These are phyloP conservation scores for Trichosporon coremiiforme DNA, from an alignment of 1,284 basidiomycete genomes.

Conservation along the genomic window DNA sequence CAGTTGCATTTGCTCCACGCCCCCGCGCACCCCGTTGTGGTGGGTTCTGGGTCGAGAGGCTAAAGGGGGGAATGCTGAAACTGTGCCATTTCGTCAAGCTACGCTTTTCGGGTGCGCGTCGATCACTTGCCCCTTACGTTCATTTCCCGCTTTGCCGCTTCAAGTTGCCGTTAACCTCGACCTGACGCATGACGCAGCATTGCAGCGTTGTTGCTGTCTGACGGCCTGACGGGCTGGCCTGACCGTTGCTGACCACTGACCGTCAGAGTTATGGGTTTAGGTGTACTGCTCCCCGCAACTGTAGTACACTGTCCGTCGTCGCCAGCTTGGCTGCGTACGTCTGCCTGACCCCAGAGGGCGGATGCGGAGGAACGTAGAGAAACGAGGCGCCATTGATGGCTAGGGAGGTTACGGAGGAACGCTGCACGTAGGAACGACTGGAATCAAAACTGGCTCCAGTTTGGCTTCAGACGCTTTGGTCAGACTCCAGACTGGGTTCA, in stretches of 20 bases:
- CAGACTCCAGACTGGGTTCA: too few relatives aligned
- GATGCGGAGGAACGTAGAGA: neutral
- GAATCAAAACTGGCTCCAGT: neutral
- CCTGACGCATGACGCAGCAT: too few relatives aligned
- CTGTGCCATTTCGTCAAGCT: neutral
- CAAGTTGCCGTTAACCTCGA: neutral
- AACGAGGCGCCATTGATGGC: too few relatives aligned
- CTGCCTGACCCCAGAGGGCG: neutral
- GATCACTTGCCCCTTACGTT: neutral
- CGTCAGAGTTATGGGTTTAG: neutral
- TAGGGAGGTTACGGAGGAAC: neutral
- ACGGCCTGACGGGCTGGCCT: neutral
- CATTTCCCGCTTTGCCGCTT: neutral
- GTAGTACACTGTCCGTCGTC: neutral
- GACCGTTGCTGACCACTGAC: neutral
- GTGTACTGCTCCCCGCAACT: neutral
- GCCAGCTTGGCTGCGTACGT: neutral
- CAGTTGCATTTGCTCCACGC: slow-evolving; percentile 5
- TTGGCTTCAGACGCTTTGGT: too few relatives aligned
- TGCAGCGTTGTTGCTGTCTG: neutral
- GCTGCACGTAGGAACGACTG: neutral
- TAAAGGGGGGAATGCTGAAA: neutral
- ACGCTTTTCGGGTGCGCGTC: slow-evolving; percentile 13
- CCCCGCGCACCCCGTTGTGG: neutral
- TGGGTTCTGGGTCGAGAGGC: neutral